Conservation (phyloP, 192 early-diverging fungal species). For the Kappamyces sp. region DNA sequence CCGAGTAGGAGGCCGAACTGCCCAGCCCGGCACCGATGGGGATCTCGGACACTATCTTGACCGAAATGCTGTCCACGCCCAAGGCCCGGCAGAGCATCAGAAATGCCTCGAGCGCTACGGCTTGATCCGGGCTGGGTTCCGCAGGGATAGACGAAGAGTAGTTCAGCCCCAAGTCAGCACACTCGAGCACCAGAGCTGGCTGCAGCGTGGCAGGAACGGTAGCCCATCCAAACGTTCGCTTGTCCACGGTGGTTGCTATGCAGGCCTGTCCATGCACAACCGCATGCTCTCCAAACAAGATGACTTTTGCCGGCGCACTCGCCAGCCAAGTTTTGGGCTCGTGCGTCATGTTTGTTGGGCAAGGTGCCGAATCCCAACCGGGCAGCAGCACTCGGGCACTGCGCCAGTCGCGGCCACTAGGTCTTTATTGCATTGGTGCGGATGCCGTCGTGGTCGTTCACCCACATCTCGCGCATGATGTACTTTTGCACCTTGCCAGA, state of each 20-base stretch:
- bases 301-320: constrained; percentile 89
- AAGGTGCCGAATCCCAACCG: too few species aligned
- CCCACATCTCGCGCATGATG: constrained; percentile 24
- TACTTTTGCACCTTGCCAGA: constrained; percentile 47
- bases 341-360: too few species aligned
- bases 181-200: background rate
- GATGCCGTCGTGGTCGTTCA: too few species aligned
- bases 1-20: constrained; percentile 89
- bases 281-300: constrained; percentile 96
- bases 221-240: constrained; percentile 11
- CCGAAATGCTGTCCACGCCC: too few species aligned
- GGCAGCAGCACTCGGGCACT: too few species aligned
- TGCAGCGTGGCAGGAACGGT: background rate
- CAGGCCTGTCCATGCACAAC: constrained; percentile 85
- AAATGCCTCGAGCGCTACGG: too few species aligned
- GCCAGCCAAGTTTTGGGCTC: too few species aligned
- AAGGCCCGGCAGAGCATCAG: too few species aligned
- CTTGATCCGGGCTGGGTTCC: too few species aligned
- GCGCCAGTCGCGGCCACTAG: too few species aligned
- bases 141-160: background rate
- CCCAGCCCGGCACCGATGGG: constrained; percentile 94
- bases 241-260: constrained; percentile 11
- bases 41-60: constrained; percentile 48
- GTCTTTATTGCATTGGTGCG: too few species aligned
- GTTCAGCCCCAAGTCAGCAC: constrained; percentile 8